These are phyloP conservation scores for Odontarrhena argentea DNA, from an alignment of 345 rosid genomes.

Conservation along the genomic window DNA sequence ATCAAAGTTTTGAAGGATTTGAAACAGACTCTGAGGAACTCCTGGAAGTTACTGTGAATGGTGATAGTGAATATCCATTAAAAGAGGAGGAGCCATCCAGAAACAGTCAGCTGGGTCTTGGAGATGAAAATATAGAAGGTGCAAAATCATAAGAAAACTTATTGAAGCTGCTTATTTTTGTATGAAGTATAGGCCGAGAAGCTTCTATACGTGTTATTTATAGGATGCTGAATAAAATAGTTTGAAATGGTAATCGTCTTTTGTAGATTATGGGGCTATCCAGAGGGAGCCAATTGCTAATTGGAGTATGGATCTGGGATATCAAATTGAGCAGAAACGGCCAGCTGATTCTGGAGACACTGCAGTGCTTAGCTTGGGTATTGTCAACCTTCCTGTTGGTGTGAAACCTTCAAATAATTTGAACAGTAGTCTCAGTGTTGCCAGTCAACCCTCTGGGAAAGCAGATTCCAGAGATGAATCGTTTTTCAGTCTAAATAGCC, in stretches of 20 bases:
- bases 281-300: constrained; percentile 64
- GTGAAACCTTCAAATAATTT: constrained; percentile 63
- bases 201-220: constrained; percentile 9
- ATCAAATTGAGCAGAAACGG: constrained; percentile 70
- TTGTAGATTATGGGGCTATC: constrained; percentile 60
- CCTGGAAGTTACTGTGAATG: constrained; percentile 33
- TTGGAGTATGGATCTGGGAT: constrained; percentile 71
- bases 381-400: constrained; percentile 85
- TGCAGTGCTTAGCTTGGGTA: constrained; percentile 53
- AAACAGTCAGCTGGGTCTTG: constrained; percentile 35
- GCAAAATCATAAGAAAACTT: constrained; percentile 22
- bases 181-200: neutral
- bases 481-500: constrained; percentile 46
- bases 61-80: constrained; percentile 46
- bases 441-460: constrained; percentile 45
- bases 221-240: constrained; percentile 13
- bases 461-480: constrained; percentile 46
- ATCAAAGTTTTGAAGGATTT: constrained; percentile 41
- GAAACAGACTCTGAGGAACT: constrained; percentile 43
- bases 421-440: constrained; percentile 39
- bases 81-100: constrained; percentile 40
- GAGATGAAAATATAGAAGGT: constrained; percentile 64
- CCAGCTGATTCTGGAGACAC: constrained; percentile 54
- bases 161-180: constrained; percentile 23
- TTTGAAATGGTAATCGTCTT: neutral